These are phyloP conservation scores for Coemansia sp. DNA, from an alignment of 192 early-diverging fungal genomes.

Conservation along the genomic window DNA sequence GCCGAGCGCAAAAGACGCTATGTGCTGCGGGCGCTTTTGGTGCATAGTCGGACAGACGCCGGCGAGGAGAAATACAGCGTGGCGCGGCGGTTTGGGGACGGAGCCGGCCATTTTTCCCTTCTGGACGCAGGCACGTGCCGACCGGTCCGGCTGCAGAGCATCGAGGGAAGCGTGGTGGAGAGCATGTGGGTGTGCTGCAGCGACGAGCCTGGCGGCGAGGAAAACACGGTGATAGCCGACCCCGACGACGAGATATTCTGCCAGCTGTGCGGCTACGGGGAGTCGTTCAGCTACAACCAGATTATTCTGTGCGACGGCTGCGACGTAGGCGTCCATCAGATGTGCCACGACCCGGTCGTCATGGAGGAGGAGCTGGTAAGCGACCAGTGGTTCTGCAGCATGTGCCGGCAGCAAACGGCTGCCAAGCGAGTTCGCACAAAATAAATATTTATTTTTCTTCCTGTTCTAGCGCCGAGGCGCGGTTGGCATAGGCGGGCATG, in stretches of 20 bases:
- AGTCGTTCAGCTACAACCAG: slow-evolving; percentile 46
- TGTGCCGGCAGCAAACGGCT: slow-evolving; percentile 14
- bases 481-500: slow-evolving; percentile 35
- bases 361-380: slow-evolving; percentile 36
- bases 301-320: slow-evolving; percentile 52
- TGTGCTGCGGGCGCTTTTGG: slow-evolving; percentile 35
- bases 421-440: slow-evolving; percentile 18
- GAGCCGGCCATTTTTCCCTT: slow-evolving; percentile 28
- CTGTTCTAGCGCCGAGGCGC: slow-evolving; percentile 3
- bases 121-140: slow-evolving; percentile 25
- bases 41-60: background rate
- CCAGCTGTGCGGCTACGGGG: slow-evolving; percentile 17
- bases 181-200: slow-evolving; percentile 48
- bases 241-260: slow-evolving; percentile 51
- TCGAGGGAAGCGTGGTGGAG: slow-evolving; percentile 29
- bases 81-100: slow-evolving; percentile 37
- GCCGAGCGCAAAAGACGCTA: slow-evolving; percentile 17
- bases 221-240: slow-evolving; percentile 44
- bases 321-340: slow-evolving; percentile 47
- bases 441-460: background rate
- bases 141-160: slow-evolving; percentile 20
- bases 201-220: slow-evolving; percentile 30
- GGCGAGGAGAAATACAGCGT: slow-evolving; percentile 5
- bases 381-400: slow-evolving; percentile 46
- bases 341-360: slow-evolving; percentile 45